Conservation (phyloP, 106 monocot genomes). For the Dendrobium nobile region DNA sequence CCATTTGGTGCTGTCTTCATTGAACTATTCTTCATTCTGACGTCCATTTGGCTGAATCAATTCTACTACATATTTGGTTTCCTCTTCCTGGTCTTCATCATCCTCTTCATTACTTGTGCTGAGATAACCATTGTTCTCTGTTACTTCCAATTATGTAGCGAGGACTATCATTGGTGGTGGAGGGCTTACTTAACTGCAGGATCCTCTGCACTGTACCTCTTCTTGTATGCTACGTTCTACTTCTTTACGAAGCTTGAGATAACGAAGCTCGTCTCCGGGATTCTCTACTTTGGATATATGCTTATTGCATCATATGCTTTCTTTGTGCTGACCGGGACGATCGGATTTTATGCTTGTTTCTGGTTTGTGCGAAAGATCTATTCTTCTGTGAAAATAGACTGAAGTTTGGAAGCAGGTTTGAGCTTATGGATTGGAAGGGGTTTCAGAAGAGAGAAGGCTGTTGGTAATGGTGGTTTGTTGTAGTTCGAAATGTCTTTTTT, state of each 20-base stretch:
- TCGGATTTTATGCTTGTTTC: conserved; percentile 31
- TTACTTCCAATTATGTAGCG: conserved; percentile 71
- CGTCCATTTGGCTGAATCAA: conserved; percentile 69
- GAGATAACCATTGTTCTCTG: conserved; percentile 72
- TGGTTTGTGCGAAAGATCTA: conserved; percentile 36
- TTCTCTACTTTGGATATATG: conserved; percentile 73
- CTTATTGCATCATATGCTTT: conserved; percentile 48
- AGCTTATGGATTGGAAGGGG: too few species aligned
- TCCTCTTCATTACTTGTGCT: conserved; percentile 58
- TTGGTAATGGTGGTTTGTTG: too few species aligned
- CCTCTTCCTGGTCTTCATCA: conserved; percentile 62
- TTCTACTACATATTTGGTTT: conserved; percentile 83
- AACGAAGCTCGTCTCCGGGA: conserved; percentile 51
- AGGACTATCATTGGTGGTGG: conserved; percentile 77
- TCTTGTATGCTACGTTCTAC: conserved; percentile 55
- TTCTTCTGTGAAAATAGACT: conserved; percentile 32
- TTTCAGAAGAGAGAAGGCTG: too few species aligned
- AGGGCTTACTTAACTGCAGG: conserved; percentile 62
- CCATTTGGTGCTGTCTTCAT: conserved; percentile 72
- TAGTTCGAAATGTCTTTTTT: too few species aligned
- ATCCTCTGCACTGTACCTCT: conserved; percentile 61
- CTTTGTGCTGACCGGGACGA: conserved; percentile 28
- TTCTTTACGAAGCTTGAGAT: conserved; percentile 78
- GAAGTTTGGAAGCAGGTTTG: neutral
- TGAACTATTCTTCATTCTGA: conserved; percentile 67